These are phyloP conservation scores for Coemansia nantahalensis DNA, from an alignment of 192 early-diverging fungal genomes.

Conservation along the genomic window DNA sequence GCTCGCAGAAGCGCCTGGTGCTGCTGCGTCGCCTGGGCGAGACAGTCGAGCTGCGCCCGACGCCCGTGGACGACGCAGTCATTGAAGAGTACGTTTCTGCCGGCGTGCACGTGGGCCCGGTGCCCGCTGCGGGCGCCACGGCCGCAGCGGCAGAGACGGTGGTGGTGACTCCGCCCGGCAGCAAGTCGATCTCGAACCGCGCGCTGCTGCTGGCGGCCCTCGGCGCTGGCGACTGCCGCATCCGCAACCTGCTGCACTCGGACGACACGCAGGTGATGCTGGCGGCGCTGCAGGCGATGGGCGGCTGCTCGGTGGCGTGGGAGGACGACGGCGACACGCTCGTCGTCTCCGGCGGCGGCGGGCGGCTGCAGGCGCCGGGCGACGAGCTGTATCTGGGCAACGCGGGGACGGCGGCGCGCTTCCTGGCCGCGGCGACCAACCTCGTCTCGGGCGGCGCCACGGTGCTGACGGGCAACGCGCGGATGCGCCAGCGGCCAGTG, in stretches of 20 bases:
- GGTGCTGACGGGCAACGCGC: slow-evolving; percentile 89
- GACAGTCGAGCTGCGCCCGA: slow-evolving; percentile 79
- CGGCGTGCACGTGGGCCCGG: slow-evolving; percentile 66
- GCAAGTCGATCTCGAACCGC: slow-evolving; percentile 98
- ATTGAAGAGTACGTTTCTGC: slow-evolving; percentile 83
- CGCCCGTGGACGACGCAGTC: slow-evolving; percentile 76
- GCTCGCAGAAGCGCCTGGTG: slow-evolving; percentile 87
- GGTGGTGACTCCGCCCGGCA: slow-evolving; percentile 75
- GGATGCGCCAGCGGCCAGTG: slow-evolving; percentile 97
- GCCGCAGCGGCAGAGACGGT: slow-evolving; percentile 6
- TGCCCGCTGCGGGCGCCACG: slow-evolving; percentile 25
- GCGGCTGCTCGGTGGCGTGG: slow-evolving; percentile 83
- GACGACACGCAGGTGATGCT: slow-evolving; percentile 99
- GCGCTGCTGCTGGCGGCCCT: slow-evolving; percentile 89
- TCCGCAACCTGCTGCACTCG: slow-evolving; percentile 89
- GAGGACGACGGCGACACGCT: slow-evolving; percentile 91
- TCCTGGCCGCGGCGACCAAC: slow-evolving; percentile 85
- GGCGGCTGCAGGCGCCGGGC: slow-evolving; percentile 68
- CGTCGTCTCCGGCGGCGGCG: slow-evolving; percentile 76
- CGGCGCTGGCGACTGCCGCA: slow-evolving; percentile 72
- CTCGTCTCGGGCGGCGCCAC: slow-evolving; percentile 56
- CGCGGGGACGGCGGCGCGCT: slow-evolving; percentile 95
- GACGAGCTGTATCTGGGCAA: slow-evolving; percentile 92
- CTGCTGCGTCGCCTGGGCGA: slow-evolving; percentile 81
- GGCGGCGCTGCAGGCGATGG: slow-evolving; percentile 82